Conservation (phyloP, 768 basidiomycete genomes). For the Kwoniella bestiolae region DNA sequence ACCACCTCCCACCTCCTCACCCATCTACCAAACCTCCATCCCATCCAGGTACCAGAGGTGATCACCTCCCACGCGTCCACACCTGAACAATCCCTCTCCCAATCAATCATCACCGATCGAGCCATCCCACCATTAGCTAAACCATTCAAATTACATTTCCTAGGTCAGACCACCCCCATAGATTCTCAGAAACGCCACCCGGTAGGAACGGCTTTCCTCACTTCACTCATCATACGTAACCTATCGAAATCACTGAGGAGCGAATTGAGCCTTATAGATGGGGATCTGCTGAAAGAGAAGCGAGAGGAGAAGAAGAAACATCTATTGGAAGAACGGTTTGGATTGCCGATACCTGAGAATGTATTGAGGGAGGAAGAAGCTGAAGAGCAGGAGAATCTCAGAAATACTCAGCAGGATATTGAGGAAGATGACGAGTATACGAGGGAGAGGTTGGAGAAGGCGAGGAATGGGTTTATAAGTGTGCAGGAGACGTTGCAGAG, state of each 20-base stretch:
- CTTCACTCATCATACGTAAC: constrained; percentile 79
- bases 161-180: constrained; percentile 48
- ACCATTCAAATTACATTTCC: constrained; percentile 64
- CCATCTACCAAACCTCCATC: constrained; percentile 66
- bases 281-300: constrained; percentile 14
- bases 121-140: constrained; percentile 73
- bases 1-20: constrained; percentile 66
- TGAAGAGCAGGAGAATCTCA: constrained; percentile 23
- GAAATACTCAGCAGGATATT: neutral
- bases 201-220: constrained; percentile 63
- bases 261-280: constrained; percentile 33
- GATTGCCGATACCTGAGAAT: constrained; percentile 71
- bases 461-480: constrained; percentile 71
- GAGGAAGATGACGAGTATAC: constrained; percentile 12
- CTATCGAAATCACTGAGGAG: constrained; percentile 73
- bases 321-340: constrained; percentile 79
- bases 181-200: constrained; percentile 74
- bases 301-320: constrained; percentile 36
- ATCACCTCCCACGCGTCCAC: constrained; percentile 35
- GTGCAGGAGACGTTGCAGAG: constrained; percentile 67
- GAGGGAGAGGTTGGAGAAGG: constrained; percentile 55
- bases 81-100: constrained; percentile 18
- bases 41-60: constrained; percentile 25
- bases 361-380: constrained; percentile 73
- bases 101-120: constrained; percentile 64